A percentile compares a stretch with the other conserved stretches of the same genome.
Evolutionary conservation across 2,329 filamentous ascomycete species (phyloP).

Genomic region (Penicillium hordei): DNA sequence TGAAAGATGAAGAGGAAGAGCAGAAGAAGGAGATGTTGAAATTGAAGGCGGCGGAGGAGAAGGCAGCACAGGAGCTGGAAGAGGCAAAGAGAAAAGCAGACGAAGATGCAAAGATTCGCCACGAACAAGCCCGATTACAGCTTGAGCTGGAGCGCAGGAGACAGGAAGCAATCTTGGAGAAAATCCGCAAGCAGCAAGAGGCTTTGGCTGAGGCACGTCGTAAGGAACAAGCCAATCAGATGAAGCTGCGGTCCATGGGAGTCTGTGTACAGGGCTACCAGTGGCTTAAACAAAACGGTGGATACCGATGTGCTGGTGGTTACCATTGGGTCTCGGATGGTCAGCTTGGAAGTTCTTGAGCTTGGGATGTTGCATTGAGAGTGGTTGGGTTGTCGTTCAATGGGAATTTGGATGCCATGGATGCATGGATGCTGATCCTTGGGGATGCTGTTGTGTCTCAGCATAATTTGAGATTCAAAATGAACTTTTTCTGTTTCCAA

Average conservation of each 20-base stretch:
- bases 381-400: background rate
- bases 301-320: constrained; percentile 65
- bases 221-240: constrained; percentile 45
- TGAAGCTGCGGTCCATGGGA: constrained; percentile 55
- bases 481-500: background rate
- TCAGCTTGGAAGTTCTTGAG: background rate
- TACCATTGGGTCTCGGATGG: constrained; percentile 54
- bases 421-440: background rate
- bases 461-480: background rate
- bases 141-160: constrained; percentile 27
- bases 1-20: background rate
- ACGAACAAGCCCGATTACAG: constrained; percentile 28
- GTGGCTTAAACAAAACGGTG: constrained; percentile 61
- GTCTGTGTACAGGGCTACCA: constrained; percentile 56
- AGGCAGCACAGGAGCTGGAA: background rate
- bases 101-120: constrained; percentile 27
- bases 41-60: constrained; percentile 1
- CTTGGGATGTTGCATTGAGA: background rate
- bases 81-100: constrained; percentile 3
- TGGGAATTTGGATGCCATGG: background rate
- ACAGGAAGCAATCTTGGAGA: constrained; percentile 39
- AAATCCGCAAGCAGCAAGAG: constrained; percentile 42
- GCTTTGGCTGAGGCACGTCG: constrained; percentile 30
- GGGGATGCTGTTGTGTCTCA: background rate
- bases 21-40: background rate